Conservation (phyloP, 2,329 filamentous ascomycete species). For the Fusarium nematophilum region DNA sequence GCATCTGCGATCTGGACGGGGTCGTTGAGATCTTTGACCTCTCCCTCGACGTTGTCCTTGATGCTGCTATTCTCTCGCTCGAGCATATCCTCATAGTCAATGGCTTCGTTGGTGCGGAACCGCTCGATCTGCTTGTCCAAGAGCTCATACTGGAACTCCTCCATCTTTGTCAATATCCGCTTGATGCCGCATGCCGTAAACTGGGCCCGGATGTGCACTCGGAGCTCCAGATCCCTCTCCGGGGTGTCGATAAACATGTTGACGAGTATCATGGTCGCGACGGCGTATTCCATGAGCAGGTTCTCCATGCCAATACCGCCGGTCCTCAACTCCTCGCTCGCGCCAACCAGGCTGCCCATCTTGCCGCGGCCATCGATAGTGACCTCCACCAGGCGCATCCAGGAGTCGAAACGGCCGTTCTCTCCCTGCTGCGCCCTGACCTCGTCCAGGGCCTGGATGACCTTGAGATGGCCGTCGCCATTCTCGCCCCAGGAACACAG, state of each 20-base stretch:
- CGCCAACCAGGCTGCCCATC: constrained; percentile 97
- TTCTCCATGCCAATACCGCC: constrained; percentile 99
- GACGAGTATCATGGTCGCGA: constrained; percentile 92
- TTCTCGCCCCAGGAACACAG: constrained; percentile 90
- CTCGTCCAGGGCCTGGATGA: constrained; percentile 91
- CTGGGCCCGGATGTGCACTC: constrained; percentile 94
- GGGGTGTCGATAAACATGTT: constrained; percentile 97
- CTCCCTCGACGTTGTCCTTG: constrained; percentile 86
- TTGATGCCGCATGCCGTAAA: constrained; percentile 97
- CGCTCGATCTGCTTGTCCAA: constrained; percentile 98
- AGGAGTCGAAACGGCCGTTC: constrained; percentile 95
- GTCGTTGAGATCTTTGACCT: constrained; percentile 92
- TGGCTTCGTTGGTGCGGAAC: constrained; percentile 92
- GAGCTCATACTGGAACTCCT: constrained; percentile 96
- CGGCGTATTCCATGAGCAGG: constrained; percentile 97
- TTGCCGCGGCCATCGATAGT: constrained; percentile 97
- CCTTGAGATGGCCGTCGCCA: constrained; percentile 89
- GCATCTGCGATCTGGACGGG: constrained; percentile 94
- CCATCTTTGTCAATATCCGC: constrained; percentile 95
- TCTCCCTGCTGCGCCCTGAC: constrained; percentile 90
- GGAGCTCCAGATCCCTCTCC: constrained; percentile 86
- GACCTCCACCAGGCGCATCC: constrained; percentile 98
- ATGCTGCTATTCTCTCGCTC: constrained; percentile 92
- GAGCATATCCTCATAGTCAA: constrained; percentile 97
- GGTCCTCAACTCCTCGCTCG: constrained; percentile 94